Conservation (phyloP, 164 flowering plant species). For the Annona cherimola region DNA sequence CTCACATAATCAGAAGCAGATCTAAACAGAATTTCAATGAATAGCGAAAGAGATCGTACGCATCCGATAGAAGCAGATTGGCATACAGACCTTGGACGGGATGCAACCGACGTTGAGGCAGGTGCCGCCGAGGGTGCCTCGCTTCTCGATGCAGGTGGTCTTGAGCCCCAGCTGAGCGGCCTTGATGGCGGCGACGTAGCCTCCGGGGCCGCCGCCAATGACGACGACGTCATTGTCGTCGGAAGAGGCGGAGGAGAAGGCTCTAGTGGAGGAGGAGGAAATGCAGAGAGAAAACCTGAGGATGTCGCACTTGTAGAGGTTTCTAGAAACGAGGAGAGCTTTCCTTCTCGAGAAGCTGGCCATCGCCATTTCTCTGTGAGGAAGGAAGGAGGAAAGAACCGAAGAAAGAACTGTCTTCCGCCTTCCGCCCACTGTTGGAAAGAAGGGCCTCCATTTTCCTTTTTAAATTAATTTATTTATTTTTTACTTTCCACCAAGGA, state of each 20-base stretch:
- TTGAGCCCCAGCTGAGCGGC: constrained; percentile 88
- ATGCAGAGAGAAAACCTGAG: constrained; percentile 31
- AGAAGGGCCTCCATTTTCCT: neutral
- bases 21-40: neutral
- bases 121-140: constrained; percentile 82
- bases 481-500: neutral
- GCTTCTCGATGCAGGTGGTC: constrained; percentile 82
- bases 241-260: constrained; percentile 49
- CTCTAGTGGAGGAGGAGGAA: constrained; percentile 21
- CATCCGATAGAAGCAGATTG: too few species aligned
- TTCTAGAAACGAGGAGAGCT: constrained; percentile 27
- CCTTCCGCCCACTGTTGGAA: neutral
- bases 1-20: neutral
- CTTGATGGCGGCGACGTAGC: constrained; percentile 86
- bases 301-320: constrained; percentile 20
- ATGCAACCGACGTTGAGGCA: constrained; percentile 94
- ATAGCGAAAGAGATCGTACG: neutral
- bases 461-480: too few species aligned
- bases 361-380: constrained; percentile 44
- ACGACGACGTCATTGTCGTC: constrained; percentile 80
- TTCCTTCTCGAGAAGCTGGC: constrained; percentile 52
- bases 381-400: neutral
- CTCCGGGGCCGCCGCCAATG: constrained; percentile 87
- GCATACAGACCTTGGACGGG: constrained; percentile 66
- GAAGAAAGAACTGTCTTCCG: too few species aligned